Evolutionary conservation across 2,329 filamentous ascomycete species (phyloP).

Genomic region (Septoria linicola): DNA sequence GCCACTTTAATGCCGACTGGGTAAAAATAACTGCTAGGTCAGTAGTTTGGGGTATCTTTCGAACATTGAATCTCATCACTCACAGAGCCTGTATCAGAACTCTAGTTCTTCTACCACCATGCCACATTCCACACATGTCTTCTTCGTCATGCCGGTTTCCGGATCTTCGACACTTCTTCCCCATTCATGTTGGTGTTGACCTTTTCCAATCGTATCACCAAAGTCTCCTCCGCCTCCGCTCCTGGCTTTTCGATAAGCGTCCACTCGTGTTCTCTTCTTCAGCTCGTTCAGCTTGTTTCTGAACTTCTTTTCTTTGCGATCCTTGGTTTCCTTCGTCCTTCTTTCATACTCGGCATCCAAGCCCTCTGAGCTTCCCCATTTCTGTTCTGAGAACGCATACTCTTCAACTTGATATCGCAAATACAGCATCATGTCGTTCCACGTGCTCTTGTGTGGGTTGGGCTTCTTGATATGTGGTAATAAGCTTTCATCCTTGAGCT

Average conservation of each 20-base stretch:
- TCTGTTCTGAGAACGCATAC: conserved; percentile 76
- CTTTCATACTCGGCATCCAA: conserved; percentile 86
- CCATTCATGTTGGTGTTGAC: conserved; percentile 89
- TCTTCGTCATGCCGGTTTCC: conserved; percentile 71
- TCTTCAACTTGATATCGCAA: conserved; percentile 91
- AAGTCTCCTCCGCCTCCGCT: conserved; percentile 59
- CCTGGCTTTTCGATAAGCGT: conserved; percentile 76
- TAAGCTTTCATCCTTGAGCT: conserved; percentile 83
- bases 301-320: conserved; percentile 86
- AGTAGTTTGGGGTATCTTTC: too few species aligned
- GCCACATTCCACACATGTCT: conserved; percentile 67
- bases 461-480: conserved; percentile 84
- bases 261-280: conserved; percentile 89
- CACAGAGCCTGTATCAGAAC: conserved; percentile 44
- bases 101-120: conserved; percentile 68
- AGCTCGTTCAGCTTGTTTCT: conserved; percentile 82
- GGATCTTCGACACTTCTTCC: conserved; percentile 58
- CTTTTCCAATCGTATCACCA: conserved; percentile 68
- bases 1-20: too few species aligned
- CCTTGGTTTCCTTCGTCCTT: conserved; percentile 76
- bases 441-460: conserved; percentile 93
- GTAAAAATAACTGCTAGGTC: too few species aligned
- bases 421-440: conserved; percentile 99
- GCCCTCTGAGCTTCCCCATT: conserved; percentile 86
- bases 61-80: too few species aligned